These are phyloP conservation scores for Viola odorata DNA, from an alignment of 345 rosid genomes.

Conservation along the genomic window DNA sequence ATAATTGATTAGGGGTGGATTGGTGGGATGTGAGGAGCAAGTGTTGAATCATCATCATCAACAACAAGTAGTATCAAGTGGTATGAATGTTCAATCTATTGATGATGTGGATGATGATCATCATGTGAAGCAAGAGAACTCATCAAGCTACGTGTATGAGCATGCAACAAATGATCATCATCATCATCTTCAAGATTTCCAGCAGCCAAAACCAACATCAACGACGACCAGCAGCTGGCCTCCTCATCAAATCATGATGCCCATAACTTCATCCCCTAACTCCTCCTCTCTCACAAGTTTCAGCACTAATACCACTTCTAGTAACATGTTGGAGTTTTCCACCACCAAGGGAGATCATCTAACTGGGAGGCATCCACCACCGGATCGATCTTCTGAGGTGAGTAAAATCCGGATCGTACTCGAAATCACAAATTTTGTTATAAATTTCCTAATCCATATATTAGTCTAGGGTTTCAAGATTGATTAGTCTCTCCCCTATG, in stretches of 20 bases:
- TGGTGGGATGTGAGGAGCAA: conserved; percentile 60
- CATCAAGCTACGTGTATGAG: conserved; percentile 36
- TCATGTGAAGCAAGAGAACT: conserved; percentile 61
- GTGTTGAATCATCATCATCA: conserved; percentile 45
- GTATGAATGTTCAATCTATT: no score
- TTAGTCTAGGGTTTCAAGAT: conserved; percentile 9
- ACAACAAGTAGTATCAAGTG: no score
- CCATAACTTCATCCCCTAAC: conserved; percentile 47
- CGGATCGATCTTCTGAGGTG: conserved; percentile 79
- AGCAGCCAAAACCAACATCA: conserved; percentile 16
- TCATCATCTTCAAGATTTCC: conserved; percentile 22
- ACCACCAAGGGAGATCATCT: conserved; percentile 39
- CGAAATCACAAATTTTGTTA: no score
- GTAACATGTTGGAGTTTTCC: conserved; percentile 68
- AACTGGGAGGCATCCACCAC: conserved; percentile 47
- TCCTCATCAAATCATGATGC: conserved; percentile 33
- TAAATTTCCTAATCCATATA: no score
- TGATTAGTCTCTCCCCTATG: neutral
- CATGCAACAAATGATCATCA: conserved; percentile 23
- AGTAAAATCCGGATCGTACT: neutral
- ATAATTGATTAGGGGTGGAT: conserved; percentile 48
- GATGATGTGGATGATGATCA: conserved; percentile 22
- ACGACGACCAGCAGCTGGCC: conserved; percentile 27
- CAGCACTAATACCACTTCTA: conserved; percentile 13
- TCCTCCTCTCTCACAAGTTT: conserved; percentile 70